A percentile compares a stretch with the other conserved stretches of the same genome.
phyloP scores from a whole-genome alignment of 2,329 filamentous ascomycete species.

The Colletotrichum horii region DNA sequence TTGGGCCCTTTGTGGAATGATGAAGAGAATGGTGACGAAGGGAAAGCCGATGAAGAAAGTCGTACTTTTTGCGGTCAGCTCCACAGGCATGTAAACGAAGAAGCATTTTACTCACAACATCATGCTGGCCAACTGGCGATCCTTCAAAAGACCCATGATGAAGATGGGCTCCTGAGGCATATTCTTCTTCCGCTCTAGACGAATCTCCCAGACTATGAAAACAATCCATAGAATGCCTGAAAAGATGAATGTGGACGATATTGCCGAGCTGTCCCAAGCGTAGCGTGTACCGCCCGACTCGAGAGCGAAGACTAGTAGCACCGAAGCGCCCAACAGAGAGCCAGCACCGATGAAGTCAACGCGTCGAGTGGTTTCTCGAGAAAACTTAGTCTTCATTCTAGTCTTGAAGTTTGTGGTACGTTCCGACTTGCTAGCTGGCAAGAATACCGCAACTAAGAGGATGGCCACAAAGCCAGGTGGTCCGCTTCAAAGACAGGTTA shows the following conservation, averaged over 20 bases:
- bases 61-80: background rate
- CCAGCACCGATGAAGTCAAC: background rate
- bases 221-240: background rate
- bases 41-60: constrained; percentile 27
- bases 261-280: constrained; percentile 43
- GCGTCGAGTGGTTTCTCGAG: background rate
- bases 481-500: background rate
- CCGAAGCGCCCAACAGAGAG: constrained; percentile 19
- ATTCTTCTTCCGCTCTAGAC: background rate
- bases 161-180: background rate
- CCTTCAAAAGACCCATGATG: background rate
- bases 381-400: background rate
- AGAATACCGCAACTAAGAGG: background rate
- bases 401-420: background rate
- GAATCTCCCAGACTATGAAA: background rate
- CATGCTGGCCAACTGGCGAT: background rate
- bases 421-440: background rate
- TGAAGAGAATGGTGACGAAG: constrained; percentile 30
- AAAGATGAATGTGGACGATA: constrained; percentile 35
- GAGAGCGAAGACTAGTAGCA: constrained; percentile 51
- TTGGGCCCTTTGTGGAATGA: constrained; percentile 28
- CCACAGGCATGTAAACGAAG: background rate
- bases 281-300: constrained; percentile 47
- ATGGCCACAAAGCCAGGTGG: background rate
- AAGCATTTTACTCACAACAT: background rate